Evolutionary conservation across 2,329 filamentous ascomycete species (phyloP).

Genomic region (Fusarium bulbicola): DNA sequence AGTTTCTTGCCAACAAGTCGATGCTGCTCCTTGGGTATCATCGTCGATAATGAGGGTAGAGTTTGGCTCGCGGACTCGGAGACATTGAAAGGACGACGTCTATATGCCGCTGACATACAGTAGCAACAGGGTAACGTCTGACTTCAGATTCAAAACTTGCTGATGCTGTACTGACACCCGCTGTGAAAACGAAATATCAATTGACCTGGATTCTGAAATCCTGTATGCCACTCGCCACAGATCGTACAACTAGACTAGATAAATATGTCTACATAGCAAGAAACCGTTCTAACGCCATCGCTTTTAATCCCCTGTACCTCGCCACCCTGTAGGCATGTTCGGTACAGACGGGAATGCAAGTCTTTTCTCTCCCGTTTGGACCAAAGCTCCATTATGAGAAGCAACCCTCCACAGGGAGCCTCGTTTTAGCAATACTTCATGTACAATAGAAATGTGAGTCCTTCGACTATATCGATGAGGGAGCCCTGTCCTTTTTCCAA

Average conservation of each 20-base stretch:
- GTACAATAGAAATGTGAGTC: background rate
- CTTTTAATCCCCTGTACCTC: constrained; percentile 35
- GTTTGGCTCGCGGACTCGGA: constrained; percentile 1
- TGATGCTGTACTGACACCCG: background rate
- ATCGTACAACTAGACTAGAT: constrained; percentile 16
- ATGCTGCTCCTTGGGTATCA: background rate
- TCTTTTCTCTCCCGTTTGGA: constrained; percentile 1
- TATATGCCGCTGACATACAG: background rate
- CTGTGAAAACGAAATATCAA: constrained; percentile 16
- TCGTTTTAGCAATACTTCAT: constrained; percentile 3
- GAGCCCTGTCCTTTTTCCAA: constrained; percentile 79
- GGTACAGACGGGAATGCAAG: constrained; percentile 23
- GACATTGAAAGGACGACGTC: background rate
- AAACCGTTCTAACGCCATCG: constrained; percentile 45
- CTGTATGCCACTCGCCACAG: constrained; percentile 5
- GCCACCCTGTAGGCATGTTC: constrained; percentile 23
- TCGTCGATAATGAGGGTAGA: background rate
- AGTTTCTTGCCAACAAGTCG: background rate
- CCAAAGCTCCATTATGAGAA: constrained; percentile 7
- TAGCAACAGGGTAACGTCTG: background rate
- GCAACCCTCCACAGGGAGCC: background rate
- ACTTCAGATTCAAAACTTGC: background rate
- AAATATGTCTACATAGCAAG: constrained; percentile 31
- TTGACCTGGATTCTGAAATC: constrained; percentile 19
- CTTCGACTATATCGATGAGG: constrained; percentile 57